phyloP scores from a whole-genome alignment of 805 yeast genomes.

The Starmerella bombicola region DNA sequence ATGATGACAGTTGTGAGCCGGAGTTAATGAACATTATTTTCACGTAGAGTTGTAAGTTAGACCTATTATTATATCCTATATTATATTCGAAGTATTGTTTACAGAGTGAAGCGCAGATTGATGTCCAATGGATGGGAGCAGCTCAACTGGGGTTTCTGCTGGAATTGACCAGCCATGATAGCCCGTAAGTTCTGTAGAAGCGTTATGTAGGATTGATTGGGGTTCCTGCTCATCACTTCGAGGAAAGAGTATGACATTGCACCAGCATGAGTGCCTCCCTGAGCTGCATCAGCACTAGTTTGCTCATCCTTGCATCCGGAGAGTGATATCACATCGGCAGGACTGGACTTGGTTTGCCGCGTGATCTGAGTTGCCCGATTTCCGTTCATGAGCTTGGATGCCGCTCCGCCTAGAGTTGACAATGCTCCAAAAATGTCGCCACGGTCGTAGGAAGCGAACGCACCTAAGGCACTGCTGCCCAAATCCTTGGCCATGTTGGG shows the following conservation, averaged over 20 bases:
- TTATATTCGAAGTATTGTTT: no score
- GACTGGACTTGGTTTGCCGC: slow-evolving; percentile 44
- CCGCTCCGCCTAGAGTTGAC: slow-evolving; percentile 29
- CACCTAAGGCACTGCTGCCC: slow-evolving; percentile 50
- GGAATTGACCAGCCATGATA: slow-evolving; percentile 48
- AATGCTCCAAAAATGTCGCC: slow-evolving; percentile 42
- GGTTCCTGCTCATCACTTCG: slow-evolving; percentile 45
- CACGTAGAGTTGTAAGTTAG: no score
- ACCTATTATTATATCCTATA: no score
- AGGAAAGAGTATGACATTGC: slow-evolving; percentile 77
- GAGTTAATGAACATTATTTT: no score
- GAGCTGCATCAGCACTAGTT: slow-evolving; percentile 70
- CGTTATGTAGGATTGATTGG: slow-evolving; percentile 55
- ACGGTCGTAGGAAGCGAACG: slow-evolving; percentile 46
- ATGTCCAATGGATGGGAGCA: slow-evolving; percentile 71
- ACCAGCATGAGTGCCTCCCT: slow-evolving; percentile 61
- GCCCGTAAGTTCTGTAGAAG: slow-evolving; percentile 59
- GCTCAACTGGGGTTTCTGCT: slow-evolving; percentile 75
- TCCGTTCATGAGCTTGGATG: slow-evolving; percentile 15
- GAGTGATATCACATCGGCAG: slow-evolving; percentile 64
- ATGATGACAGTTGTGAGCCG: neutral
- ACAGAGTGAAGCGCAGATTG: slow-evolving; percentile 40
- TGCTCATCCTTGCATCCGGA: slow-evolving; percentile 79
- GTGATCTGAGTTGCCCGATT: slow-evolving; percentile 11
- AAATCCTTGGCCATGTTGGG: slow-evolving; percentile 67